A percentile compares a stretch with the other conserved stretches of the same genome.
Conservation (phyloP, 139 green algal species). For the Zygnema cylindricum region DNA sequence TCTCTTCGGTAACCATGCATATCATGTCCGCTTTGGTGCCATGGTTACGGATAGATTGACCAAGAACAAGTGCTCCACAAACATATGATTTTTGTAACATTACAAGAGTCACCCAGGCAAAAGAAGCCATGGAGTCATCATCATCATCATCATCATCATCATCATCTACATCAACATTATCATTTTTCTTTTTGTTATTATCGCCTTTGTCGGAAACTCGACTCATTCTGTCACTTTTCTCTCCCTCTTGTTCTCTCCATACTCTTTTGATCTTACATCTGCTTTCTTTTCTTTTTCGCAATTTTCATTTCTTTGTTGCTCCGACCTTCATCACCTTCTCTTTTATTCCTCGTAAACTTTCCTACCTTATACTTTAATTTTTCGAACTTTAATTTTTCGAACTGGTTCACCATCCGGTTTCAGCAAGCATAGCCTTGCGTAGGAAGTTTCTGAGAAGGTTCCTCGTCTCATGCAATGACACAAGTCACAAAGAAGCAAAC, state of each 20-base stretch:
- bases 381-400: too few species aligned
- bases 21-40: slow-evolving; percentile 14
- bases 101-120: slow-evolving; percentile 30
- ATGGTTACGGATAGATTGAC: background rate
- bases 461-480: too few species aligned
- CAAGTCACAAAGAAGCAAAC: too few species aligned
- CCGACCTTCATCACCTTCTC: too few species aligned
- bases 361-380: too few species aligned
- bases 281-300: slow-evolving; percentile 73
- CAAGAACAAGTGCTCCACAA: slow-evolving; percentile 26
- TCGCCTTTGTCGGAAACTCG: background rate
- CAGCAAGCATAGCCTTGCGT: too few species aligned
- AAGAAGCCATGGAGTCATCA: background rate
- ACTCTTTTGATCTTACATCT: background rate
- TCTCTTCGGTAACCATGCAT: slow-evolving; percentile 28
- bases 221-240: background rate
- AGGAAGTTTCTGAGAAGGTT: too few species aligned
- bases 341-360: too few species aligned
- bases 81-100: slow-evolving; percentile 24
- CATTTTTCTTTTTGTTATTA: background rate
- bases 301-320: too few species aligned
- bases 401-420: too few species aligned
- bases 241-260: background rate
- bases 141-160: background rate
- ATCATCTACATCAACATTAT: background rate